These are phyloP conservation scores for Hymenoscyphus linearis DNA, from an alignment of 2,329 filamentous ascomycete species.

Conservation along the genomic window DNA sequence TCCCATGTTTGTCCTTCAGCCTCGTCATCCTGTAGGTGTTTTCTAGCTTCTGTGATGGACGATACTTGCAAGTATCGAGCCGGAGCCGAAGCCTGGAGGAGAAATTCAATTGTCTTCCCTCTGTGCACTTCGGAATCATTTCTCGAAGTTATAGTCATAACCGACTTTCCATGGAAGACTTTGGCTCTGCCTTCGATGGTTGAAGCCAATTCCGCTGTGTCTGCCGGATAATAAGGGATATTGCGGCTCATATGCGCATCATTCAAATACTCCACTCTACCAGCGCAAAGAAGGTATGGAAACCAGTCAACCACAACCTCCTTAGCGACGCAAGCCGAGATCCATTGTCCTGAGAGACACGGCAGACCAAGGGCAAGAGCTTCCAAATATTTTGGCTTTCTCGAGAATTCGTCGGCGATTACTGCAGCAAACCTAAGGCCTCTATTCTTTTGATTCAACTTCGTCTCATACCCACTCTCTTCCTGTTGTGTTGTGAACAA, in stretches of 20 bases:
- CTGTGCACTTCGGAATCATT: slow-evolving; percentile 57
- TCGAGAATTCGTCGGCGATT: slow-evolving; percentile 79
- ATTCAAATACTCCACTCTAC: slow-evolving; percentile 69
- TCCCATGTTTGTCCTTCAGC: slow-evolving; percentile 50
- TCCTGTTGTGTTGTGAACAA: slow-evolving; percentile 42
- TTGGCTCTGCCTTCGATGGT: slow-evolving; percentile 56
- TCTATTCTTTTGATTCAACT: slow-evolving; percentile 47
- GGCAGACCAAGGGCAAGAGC: slow-evolving; percentile 85
- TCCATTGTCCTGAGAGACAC: slow-evolving; percentile 78
- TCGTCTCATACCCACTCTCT: slow-evolving; percentile 36
- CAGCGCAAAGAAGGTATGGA: slow-evolving; percentile 79
- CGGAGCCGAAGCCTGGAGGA: slow-evolving; percentile 74
- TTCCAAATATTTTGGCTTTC: slow-evolving; percentile 90
- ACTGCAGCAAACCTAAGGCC: slow-evolving; percentile 73
- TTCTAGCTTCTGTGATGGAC: slow-evolving; percentile 60
- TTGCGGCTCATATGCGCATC: slow-evolving; percentile 72
- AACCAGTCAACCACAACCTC: slow-evolving; percentile 65
- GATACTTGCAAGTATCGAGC: slow-evolving; percentile 58
- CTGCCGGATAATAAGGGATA: slow-evolving; percentile 53
- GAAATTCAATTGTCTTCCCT: slow-evolving; percentile 70
- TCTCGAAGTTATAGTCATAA: slow-evolving; percentile 61
- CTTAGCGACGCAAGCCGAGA: slow-evolving; percentile 63
- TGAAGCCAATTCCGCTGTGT: slow-evolving; percentile 48
- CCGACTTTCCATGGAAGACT: slow-evolving; percentile 57
- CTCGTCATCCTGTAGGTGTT: slow-evolving; percentile 48